phyloP scores from a whole-genome alignment of 371 early-diverging fungal species.

The Capniomyces stellatus region DNA sequence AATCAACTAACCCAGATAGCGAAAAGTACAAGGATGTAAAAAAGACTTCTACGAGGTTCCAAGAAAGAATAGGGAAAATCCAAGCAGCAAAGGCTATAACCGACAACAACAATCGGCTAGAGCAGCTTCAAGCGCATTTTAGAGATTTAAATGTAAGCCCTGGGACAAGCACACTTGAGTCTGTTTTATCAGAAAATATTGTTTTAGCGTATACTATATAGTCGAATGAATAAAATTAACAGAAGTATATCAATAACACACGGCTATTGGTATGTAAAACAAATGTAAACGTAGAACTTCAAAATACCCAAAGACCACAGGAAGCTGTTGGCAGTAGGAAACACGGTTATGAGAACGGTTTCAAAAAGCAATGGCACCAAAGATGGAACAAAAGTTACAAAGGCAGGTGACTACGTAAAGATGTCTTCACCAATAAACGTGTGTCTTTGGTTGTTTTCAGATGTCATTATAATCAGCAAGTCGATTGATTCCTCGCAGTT shows the following conservation, averaged over 20 bases:
- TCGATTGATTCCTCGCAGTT: background rate
- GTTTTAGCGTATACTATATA: background rate
- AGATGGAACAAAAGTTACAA: background rate
- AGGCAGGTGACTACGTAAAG: background rate
- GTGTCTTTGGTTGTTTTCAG: constrained; percentile 3
- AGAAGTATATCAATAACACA: background rate
- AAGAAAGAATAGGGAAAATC: constrained; percentile 1
- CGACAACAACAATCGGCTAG: background rate
- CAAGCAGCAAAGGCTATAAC: constrained; percentile 1
- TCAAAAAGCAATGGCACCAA: too few species aligned
- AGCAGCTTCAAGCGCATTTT: background rate
- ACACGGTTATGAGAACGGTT: background rate
- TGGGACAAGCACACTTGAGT: background rate
- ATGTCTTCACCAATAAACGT: background rate
- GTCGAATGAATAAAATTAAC: background rate
- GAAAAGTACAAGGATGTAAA: constrained; percentile 1
- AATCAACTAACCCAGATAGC: constrained; percentile 4
- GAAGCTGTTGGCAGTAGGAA: constrained; percentile 1
- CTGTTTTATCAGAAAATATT: background rate
- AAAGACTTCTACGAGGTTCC: background rate
- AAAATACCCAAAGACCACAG: background rate
- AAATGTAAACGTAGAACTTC: background rate
- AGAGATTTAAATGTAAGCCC: constrained; percentile 1
- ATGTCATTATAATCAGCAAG: background rate
- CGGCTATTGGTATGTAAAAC: background rate